Evolutionary conservation across 164 flowering plant genomes (phyloP).

Genomic region (Hamamelis virginiana): DNA sequence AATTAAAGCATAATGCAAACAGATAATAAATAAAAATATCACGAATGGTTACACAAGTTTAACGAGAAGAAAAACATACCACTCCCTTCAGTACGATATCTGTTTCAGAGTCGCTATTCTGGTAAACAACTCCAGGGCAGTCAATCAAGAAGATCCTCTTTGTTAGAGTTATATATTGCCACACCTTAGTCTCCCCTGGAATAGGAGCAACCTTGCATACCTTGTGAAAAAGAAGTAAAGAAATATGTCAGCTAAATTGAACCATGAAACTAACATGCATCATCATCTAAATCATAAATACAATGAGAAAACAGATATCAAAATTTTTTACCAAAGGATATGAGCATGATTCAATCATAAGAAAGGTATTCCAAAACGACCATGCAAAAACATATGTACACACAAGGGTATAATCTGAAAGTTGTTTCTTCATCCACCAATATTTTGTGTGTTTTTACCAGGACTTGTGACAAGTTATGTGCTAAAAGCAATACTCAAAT

Average conservation of each 20-base stretch:
- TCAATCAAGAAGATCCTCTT: conserved; percentile 94
- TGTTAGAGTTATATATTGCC: conserved; percentile 97
- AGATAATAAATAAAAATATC: neutral
- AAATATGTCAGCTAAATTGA: conserved; percentile 8
- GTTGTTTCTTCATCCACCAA: no score
- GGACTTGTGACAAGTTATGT: no score
- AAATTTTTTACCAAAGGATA: neutral
- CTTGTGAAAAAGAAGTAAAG: conserved; percentile 33
- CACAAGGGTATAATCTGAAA: no score
- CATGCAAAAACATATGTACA: no score
- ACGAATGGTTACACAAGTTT: neutral
- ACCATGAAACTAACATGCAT: neutral
- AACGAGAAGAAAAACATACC: conserved; percentile 49
- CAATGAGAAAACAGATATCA: neutral
- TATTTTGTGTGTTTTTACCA: no score
- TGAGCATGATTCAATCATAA: no score
- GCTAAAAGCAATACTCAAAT: no score
- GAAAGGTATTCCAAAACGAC: no score
- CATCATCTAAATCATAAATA: neutral
- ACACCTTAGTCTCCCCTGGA: conserved; percentile 98
- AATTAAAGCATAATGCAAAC: neutral
- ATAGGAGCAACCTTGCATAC: conserved; percentile 99
- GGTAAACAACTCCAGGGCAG: conserved; percentile 99
- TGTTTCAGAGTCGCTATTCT: conserved; percentile 82
- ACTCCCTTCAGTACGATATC: conserved; percentile 98